Evolutionary conservation across 139 green algal species (phyloP), one percentile per base, ranked within the genome.

Genomic region (Chlorella sp.): DNA sequence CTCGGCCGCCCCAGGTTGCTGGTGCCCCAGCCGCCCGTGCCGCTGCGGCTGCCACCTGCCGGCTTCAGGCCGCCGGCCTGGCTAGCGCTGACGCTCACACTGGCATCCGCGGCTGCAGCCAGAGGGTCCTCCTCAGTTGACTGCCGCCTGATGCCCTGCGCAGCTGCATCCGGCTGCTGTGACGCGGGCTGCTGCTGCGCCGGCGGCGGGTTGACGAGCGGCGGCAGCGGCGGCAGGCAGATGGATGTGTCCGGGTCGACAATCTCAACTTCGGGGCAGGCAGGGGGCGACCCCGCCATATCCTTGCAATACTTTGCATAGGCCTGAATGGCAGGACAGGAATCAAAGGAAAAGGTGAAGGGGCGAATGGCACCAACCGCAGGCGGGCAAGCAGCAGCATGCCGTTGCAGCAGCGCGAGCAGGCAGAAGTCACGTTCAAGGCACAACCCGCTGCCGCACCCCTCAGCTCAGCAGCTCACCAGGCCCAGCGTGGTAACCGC

Each of bases 231-330:
- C 1, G 76, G 76, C 36, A 82, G 57, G 76, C 76, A 36, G 60
- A 82, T 63, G 26, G n/a, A 34, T 32, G 51, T 25, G 6, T 81
- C 13, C 0, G 36, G 60, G 13, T 82, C 57, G 26, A 18, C 30
- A 7, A 82, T 72, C 9, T 12, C 0, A 6, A 72, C 60, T 32
- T 82, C 76, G 11, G 78, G 78, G 78, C 78, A 74, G 60, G 15
- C 7, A 9, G 78, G 78, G 0, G 26, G 68, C 68, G 70, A 32
- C 1, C 67, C 62, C 3, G 57, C 60, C 36, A 84, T 74, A 39
- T 88, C 84, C 65, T 86, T 86, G 23, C 62, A 74, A 73, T 83
- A 84, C 67, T 90, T 90, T 36, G 60, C 39, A 64, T 79, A 82
- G 3, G 87, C 87, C 87, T 90, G 78, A 51, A 9, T 20, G 18